Base-by-base conservation (phyloP, 2,329 filamentous ascomycete species). In the Diaporthe longicolla region DNA sequence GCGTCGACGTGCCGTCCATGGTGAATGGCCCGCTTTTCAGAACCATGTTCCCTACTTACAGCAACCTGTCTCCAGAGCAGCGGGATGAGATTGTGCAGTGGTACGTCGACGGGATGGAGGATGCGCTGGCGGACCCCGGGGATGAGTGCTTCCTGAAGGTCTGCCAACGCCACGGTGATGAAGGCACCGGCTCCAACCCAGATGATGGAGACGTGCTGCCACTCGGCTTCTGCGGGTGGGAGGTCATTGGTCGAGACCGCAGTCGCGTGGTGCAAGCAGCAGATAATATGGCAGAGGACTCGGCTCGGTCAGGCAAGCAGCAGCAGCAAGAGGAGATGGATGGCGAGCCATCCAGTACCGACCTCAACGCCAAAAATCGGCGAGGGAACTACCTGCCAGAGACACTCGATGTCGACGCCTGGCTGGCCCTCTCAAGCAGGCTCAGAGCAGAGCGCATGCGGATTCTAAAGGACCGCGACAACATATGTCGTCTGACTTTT, bases 151-250 rank as follows among this genome's bases (percentile, higher is more conserved):
- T 40, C 32, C 35, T 59, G 11, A 59, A 59, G 32, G 57, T 17
- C 10, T 59, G 57, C n/a, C 57, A 24, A 3, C 2, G 2, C 24
- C 35, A 15, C 8, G 32, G 21, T 40, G 57, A 17, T 24, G 11
- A 37, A 7, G 10, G 57, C 32, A 21, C 52, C 9, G 45, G 45
- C 21, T n/a, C 45, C 45, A 10, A 10, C 9, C 10, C 19, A 9
- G 45, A 10, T 26, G 32, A 59, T 7, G 35, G n/a, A 26, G 2
- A 40, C 37, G 21, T 40, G 35, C 35, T 24, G 35, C 57, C 57
- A 26, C 19, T 59, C 24, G 57, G 57, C 35, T 59, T 59, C 57
- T 59, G 57, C 35, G 57, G 57, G n/a, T 59, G 57, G 57, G 57
- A 59, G 57, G 32, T 59, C 57, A 43, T 59, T 19, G 57, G 43